Conservation (phyloP, 306 rosid species). For the Geum urbanum region DNA sequence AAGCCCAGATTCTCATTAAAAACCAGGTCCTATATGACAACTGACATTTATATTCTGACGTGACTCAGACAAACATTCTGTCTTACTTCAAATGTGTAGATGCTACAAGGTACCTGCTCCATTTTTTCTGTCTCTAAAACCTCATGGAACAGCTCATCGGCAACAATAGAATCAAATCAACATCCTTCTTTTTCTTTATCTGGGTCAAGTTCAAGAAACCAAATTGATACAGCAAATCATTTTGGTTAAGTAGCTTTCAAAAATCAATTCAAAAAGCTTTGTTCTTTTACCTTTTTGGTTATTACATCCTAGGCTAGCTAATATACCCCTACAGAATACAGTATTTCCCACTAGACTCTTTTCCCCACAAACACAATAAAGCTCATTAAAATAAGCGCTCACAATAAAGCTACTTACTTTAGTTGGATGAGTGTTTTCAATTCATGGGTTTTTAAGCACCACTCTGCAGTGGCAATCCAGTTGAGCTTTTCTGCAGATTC, state of each 20-base stretch:
- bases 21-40: no score
- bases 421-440: not conserved
- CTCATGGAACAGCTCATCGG: not conserved
- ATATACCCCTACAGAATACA: not conserved
- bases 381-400: constrained; percentile 21
- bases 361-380: constrained; percentile 4
- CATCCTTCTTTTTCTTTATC: not conserved
- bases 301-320: not conserved
- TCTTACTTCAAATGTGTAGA: not conserved
- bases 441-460: constrained; percentile 9
- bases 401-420: constrained; percentile 13
- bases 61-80: not conserved
- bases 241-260: not conserved
- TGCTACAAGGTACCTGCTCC: not conserved
- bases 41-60: not conserved
- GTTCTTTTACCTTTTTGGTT: not conserved
- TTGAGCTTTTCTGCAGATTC: not conserved
- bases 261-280: not conserved
- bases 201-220: not conserved
- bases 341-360: constrained; percentile 9
- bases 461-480: constrained; percentile 19
- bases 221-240: not conserved
- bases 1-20: not conserved
- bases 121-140: not conserved
- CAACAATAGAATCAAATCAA: not conserved